Evolutionary conservation across 2,329 filamentous ascomycete genomes (phyloP), one percentile per base, ranked within the genome.

Genomic region (Nigrograna mackinnonii): DNA sequence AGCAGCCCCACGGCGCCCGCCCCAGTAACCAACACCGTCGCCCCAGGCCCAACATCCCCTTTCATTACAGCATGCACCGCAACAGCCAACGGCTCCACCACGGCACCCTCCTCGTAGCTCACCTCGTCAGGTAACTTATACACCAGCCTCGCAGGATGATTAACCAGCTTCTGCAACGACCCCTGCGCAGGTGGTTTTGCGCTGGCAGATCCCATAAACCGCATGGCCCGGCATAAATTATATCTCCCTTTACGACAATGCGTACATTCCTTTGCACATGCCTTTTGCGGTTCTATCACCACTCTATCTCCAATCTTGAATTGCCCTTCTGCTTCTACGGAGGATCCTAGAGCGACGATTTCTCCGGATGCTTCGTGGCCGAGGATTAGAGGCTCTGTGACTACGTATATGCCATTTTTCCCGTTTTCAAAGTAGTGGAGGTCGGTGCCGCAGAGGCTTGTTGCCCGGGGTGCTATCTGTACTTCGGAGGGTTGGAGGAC

Each of bases 1-100:
- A 95, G 78, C 43, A 97, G 76, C 24, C 92, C 92, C 59, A 96
- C 96, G 28, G 92, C 91, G 0, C 92, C 92, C 17, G 91, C 91
- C 48, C 92, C 91, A 64, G 90, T 95, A 52, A 96, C 83, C 28
- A 96, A 75, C 33, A 95, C 85, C 5, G 89, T 84, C 69, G 96
- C 91, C 47, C 91, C 92, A 24, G 96, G 79, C 46, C 80, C 78
- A 51, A 96, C 79, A 47, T 84, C 82, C 39, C 87, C 88, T 47
- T 92, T 77, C 68, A 94, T 87, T 68, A 96, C 80, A 11, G 87
- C 90, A 9, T 91, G 91, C 34, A 97, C 79, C 4, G 89, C 89
- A 4, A 96, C 92, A 52, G 85, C 89, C 36, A 96, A 77, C 3
- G 92, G 92, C 75, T 96, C 92, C 32, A 96, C 77, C 68, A 96